These are phyloP conservation scores for Hyaloscypha variabilis DNA, from an alignment of 495 filamentous ascomycete species.

Conservation along the genomic window DNA sequence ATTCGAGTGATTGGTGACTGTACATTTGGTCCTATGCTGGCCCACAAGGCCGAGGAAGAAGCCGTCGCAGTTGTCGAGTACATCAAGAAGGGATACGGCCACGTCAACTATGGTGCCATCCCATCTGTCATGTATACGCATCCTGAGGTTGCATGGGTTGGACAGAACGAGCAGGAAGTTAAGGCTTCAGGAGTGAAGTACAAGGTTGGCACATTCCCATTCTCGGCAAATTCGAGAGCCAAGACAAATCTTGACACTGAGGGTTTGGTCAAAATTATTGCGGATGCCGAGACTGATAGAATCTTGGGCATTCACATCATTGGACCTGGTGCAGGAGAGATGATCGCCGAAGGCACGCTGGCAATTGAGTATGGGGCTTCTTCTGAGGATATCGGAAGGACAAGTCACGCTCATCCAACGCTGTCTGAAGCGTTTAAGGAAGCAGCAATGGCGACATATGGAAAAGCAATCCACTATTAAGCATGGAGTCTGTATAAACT, in stretches of 20 bases:
- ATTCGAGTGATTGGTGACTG: conserved; percentile 96
- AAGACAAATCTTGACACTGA: conserved; percentile 99
- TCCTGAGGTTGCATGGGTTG: conserved; percentile 98
- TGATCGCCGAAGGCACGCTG: conserved; percentile 97
- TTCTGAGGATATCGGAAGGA: conserved; percentile 92
- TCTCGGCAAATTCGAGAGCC: conserved; percentile 94
- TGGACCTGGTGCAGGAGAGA: conserved; percentile 94
- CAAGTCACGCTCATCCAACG: conserved; percentile 96
- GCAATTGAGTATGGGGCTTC: conserved; percentile 96
- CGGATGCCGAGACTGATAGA: conserved; percentile 95
- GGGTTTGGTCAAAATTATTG: conserved; percentile 94
- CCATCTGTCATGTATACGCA: conserved; percentile 99
- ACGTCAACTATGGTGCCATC: conserved; percentile 98
- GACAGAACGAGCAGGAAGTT: conserved; percentile 94
- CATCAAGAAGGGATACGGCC: conserved; percentile 95
- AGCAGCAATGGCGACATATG: conserved; percentile 97
- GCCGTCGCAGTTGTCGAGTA: conserved; percentile 92
- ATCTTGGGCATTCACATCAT: conserved; percentile 96
- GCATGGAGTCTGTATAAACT: conserved; percentile 21
- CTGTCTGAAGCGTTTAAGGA: conserved; percentile 96
- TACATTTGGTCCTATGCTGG: conserved; percentile 98
- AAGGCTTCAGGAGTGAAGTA: conserved; percentile 90
- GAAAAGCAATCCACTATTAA: conserved; percentile 96
- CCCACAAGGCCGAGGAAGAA: conserved; percentile 99
- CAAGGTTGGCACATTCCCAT: conserved; percentile 91